Conservation (phyloP, 371 early-diverging fungal species). For the Chytridiales sp. region DNA sequence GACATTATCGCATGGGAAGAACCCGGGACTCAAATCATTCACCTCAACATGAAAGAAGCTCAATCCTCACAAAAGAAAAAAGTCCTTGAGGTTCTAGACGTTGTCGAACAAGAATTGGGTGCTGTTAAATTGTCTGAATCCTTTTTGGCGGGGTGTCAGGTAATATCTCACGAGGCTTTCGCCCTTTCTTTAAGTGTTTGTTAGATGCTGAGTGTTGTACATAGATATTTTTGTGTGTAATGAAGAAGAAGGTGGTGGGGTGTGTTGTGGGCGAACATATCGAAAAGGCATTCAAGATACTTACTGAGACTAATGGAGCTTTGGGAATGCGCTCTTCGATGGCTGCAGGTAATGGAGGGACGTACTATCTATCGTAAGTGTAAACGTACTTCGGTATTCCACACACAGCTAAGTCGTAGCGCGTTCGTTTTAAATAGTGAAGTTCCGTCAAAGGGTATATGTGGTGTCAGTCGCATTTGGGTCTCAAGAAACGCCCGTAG, state of each 20-base stretch:
- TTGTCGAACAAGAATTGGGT: slow-evolving; percentile 37
- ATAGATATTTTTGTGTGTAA: slow-evolving; percentile 50
- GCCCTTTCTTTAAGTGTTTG: not conserved
- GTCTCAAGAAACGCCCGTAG: slow-evolving; percentile 48
- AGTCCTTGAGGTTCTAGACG: slow-evolving; percentile 23
- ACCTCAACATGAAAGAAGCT: not conserved
- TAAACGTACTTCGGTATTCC: not conserved
- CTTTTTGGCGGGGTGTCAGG: slow-evolving; percentile 25
- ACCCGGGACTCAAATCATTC: not conserved
- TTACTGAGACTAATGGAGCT: not conserved
- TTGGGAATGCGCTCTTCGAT: not conserved
- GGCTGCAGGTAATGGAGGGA: not conserved
- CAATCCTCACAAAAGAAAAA: slow-evolving; percentile 11
- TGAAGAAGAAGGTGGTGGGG: slow-evolving; percentile 46
- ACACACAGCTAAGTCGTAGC: not conserved
- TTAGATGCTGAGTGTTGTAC: slow-evolving; percentile 23
- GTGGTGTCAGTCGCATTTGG: slow-evolving; percentile 65
- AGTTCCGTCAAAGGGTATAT: too few species aligned
- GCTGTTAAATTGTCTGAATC: slow-evolving; percentile 21
- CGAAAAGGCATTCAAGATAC: slow-evolving; percentile 38
- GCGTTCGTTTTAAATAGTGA: not conserved
- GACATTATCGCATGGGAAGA: not conserved
- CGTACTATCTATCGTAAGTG: not conserved
- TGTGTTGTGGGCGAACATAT: slow-evolving; percentile 55
- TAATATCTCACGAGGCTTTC: slow-evolving; percentile 17